These are phyloP conservation scores for Pilobolus umbonatus DNA, from an alignment of 192 early-diverging fungal species.

Conservation along the genomic window DNA sequence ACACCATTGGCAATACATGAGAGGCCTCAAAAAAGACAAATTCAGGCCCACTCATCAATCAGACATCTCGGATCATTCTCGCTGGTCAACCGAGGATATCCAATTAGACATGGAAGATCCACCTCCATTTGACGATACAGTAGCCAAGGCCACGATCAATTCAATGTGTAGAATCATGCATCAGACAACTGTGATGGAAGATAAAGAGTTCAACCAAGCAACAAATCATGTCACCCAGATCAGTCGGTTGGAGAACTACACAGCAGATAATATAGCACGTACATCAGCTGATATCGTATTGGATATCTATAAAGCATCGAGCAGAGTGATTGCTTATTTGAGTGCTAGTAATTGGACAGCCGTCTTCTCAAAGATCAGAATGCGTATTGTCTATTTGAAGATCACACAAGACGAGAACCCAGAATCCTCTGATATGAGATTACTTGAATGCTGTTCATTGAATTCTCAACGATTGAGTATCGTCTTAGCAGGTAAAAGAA, in stretches of 20 bases:
- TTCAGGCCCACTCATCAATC: slow-evolving; percentile 6
- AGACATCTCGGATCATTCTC: slow-evolving; percentile 5
- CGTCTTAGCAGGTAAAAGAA: slow-evolving; percentile 53
- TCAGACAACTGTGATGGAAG: slow-evolving; percentile 44
- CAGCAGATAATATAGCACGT: slow-evolving; percentile 10
- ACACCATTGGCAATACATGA: slow-evolving; percentile 77
- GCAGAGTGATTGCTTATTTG: slow-evolving; percentile 78
- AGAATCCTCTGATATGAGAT: slow-evolving; percentile 76
- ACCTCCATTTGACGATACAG: slow-evolving; percentile 67
- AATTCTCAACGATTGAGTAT: slow-evolving; percentile 68
- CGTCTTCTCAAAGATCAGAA: slow-evolving; percentile 68
- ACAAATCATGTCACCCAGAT: slow-evolving; percentile 28
- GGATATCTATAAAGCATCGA: slow-evolving; percentile 82
- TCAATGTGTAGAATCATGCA: slow-evolving; percentile 63
- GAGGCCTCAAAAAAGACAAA: slow-evolving; percentile 38
- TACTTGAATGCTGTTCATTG: slow-evolving; percentile 81
- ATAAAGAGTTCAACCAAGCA: slow-evolving; percentile 33
- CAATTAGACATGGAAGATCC: slow-evolving; percentile 55
- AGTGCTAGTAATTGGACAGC: slow-evolving; percentile 88
- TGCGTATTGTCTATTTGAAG: slow-evolving; percentile 56
- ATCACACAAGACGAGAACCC: slow-evolving; percentile 63
- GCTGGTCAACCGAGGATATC: slow-evolving; percentile 8
- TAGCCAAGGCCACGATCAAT: slow-evolving; percentile 62
- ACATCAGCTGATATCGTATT: slow-evolving; percentile 44
- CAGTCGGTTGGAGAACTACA: slow-evolving; percentile 31